Percentiles rank a stretch among this genome's conserved stretches.
phyloP scores from a whole-genome alignment of 2,329 filamentous ascomycete species.

The Didymellaceae sp. region DNA sequence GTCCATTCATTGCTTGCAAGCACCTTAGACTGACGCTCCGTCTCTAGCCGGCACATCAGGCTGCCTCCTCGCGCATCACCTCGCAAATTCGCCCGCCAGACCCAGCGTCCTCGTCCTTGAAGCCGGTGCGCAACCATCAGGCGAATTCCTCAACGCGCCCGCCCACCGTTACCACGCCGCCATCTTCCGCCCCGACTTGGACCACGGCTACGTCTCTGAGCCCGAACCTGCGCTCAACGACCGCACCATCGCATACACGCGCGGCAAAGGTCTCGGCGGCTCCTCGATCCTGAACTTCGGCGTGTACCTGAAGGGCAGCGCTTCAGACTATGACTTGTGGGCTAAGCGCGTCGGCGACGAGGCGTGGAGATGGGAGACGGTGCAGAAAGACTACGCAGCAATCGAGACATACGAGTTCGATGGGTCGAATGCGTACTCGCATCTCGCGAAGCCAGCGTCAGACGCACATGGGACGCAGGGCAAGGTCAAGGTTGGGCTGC shows the following conservation, averaged over 20 bases:
- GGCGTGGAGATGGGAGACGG: slow-evolving; percentile 61
- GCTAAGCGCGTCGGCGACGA: slow-evolving; percentile 63
- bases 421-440: slow-evolving; percentile 40
- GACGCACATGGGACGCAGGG: slow-evolving; percentile 56
- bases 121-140: slow-evolving; percentile 62
- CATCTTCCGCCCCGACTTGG: slow-evolving; percentile 57
- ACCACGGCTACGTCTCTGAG: slow-evolving; percentile 56
- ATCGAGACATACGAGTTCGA: slow-evolving; percentile 61
- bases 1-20: neutral
- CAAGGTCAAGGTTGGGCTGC: slow-evolving; percentile 42
- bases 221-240: slow-evolving; percentile 43
- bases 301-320: slow-evolving; percentile 56
- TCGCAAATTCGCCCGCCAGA: slow-evolving; percentile 55
- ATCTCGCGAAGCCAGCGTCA: slow-evolving; percentile 56
- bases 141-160: slow-evolving; percentile 48
- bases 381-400: slow-evolving; percentile 58
- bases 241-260: slow-evolving; percentile 52
- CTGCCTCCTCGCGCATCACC: slow-evolving; percentile 60
- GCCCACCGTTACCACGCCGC: slow-evolving; percentile 60
- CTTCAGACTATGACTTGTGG: slow-evolving; percentile 69
- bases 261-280: slow-evolving; percentile 59
- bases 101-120: slow-evolving; percentile 67
- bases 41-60: slow-evolving; percentile 66
- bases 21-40: neutral
- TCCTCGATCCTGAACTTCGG: slow-evolving; percentile 55